These are phyloP conservation scores for Leishmania major DNA, from an alignment of 208 protist species.

Conservation along the genomic window DNA sequence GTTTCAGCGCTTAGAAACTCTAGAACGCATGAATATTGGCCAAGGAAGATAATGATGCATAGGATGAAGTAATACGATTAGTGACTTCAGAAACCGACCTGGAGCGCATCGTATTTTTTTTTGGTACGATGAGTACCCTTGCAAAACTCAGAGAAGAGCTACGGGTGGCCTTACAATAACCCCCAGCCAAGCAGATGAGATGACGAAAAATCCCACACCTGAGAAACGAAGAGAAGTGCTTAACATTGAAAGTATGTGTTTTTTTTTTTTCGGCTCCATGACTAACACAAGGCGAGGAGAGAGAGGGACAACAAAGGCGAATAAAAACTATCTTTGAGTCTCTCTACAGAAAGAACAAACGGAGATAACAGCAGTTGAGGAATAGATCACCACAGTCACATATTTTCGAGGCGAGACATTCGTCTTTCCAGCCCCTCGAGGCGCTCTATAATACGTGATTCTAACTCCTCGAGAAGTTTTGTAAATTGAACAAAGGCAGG, in stretches of 20 bases:
- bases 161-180: no score
- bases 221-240: no score
- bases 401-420: conserved; percentile 23
- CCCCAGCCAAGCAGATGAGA: background rate
- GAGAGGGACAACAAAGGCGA: background rate
- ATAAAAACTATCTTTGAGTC: background rate
- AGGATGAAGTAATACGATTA: background rate
- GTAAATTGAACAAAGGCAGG: conserved; percentile 24
- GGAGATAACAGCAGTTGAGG: background rate
- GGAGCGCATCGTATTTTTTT: background rate
- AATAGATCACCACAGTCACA: background rate
- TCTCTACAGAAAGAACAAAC: background rate
- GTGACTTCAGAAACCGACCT: background rate
- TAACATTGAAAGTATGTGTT: background rate
- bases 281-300: background rate
- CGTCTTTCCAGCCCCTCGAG: conserved; percentile 33
- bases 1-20: background rate
- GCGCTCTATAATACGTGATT: conserved; percentile 30
- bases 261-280: background rate
- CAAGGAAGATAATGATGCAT: background rate
- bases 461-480: conserved; percentile 37
- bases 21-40: background rate
- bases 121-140: background rate
- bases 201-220: background rate
- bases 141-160: background rate